These are phyloP conservation scores for Aphanomyces stellatus DNA, from an alignment of 352 stramenopile species.

Conservation along the genomic window DNA sequence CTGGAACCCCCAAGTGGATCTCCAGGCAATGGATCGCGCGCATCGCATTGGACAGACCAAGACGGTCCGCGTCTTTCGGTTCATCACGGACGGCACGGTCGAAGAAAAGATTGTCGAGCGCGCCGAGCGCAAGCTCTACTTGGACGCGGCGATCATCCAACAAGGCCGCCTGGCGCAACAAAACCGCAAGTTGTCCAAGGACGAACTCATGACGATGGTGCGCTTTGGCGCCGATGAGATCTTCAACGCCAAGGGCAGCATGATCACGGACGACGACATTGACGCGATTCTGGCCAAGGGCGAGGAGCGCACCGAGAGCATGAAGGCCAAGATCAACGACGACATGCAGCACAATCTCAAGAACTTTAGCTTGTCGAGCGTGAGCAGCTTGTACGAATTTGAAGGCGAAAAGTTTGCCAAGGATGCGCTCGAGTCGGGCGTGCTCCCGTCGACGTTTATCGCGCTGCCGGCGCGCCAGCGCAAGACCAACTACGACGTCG, in stretches of 20 bases:
- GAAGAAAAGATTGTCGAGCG: slow-evolving; percentile 99
- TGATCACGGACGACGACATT: slow-evolving; percentile 91
- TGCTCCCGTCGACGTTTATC: slow-evolving; percentile 88
- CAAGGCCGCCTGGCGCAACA: slow-evolving; percentile 93
- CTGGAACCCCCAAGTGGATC: slow-evolving; percentile 98
- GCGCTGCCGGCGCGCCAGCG: slow-evolving; percentile 75
- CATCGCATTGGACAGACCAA: slow-evolving; percentile 99
- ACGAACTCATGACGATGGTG: slow-evolving; percentile 98
- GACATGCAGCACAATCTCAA: slow-evolving; percentile 95
- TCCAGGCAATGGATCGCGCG: slow-evolving; percentile 97
- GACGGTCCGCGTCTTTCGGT: slow-evolving; percentile 96
- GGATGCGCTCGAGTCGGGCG: slow-evolving; percentile 46
- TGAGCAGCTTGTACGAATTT: slow-evolving; percentile 84
- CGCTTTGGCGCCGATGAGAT: slow-evolving; percentile 84
- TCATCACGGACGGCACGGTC: slow-evolving; percentile 96
- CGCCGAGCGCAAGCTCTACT: slow-evolving; percentile 97
- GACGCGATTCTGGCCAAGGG: slow-evolving; percentile 86
- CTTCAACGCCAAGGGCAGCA: slow-evolving; percentile 79
- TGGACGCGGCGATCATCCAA: slow-evolving; percentile 99
- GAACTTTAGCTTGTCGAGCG: slow-evolving; percentile 87
- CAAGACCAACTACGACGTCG: slow-evolving; percentile 94
- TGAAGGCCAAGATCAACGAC: slow-evolving; percentile 80
- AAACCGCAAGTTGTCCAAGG: slow-evolving; percentile 90
- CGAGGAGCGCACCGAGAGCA: slow-evolving; percentile 83
- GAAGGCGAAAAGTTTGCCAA: slow-evolving; percentile 87